phyloP scores from a whole-genome alignment of 805 yeast species.

The Vanderwaltozyma polyspora region DNA sequence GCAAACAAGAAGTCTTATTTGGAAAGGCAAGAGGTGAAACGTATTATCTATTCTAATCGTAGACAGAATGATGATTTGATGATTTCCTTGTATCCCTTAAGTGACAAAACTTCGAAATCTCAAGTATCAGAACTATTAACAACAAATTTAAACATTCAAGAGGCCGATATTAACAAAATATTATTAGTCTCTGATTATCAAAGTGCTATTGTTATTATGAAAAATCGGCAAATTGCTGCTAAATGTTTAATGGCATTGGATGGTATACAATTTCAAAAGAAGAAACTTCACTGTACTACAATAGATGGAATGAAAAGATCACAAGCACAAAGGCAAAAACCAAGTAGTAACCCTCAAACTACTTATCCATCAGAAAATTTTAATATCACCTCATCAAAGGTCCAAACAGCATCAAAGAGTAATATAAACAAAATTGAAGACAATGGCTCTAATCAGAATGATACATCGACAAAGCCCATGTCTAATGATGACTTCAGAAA shows the following conservation, averaged over 20 bases:
- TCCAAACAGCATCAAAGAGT: not conserved
- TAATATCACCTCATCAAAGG: not conserved
- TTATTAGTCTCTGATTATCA: constrained; percentile 35
- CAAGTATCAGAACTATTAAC: constrained; percentile 12
- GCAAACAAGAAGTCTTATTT: constrained; percentile 33
- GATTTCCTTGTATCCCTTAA: constrained; percentile 20
- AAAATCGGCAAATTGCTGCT: constrained; percentile 37
- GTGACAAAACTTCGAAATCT: constrained; percentile 17
- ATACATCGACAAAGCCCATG: too few species aligned
- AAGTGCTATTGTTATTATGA: constrained; percentile 43
- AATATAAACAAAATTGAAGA: not conserved
- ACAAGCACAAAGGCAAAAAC: not conserved
- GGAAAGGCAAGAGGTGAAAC: constrained; percentile 26
- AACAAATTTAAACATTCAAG: constrained; percentile 3
- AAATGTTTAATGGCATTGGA: constrained; percentile 35
- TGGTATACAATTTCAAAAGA: constrained; percentile 30
- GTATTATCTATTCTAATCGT: constrained; percentile 14
- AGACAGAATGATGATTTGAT: constrained; percentile 6
- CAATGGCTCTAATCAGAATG: constrained; percentile 4
- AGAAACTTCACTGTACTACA: constrained; percentile 25
- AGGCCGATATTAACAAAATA: constrained; percentile 28
- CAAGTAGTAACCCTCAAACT: not conserved
- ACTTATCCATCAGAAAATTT: not conserved
- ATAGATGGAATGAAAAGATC: constrained; percentile 23
- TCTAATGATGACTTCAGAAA: constrained; percentile 31